A percentile compares a stretch with the other conserved stretches of the same genome.
Evolutionary conservation across 2,329 filamentous ascomycete species (phyloP).

Genomic region (Basipetospora sp.): DNA sequence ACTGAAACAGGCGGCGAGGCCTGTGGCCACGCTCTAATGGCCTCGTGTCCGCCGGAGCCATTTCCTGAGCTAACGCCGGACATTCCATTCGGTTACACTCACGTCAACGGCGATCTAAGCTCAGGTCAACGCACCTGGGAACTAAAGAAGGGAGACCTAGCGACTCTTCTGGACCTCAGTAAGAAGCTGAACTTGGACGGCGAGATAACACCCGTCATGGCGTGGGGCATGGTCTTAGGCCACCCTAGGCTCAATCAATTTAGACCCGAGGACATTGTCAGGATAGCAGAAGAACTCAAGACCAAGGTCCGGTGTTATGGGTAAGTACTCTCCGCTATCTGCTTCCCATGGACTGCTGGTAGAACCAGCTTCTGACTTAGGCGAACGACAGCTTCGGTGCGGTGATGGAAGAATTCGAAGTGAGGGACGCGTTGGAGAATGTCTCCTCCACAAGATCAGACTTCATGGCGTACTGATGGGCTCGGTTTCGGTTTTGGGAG

Average conservation of each 20-base stretch:
- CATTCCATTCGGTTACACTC: constrained; percentile 36
- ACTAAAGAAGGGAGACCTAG: constrained; percentile 58
- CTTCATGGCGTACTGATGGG: neutral
- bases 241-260: constrained; percentile 57
- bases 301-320: constrained; percentile 85
- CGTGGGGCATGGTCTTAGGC: constrained; percentile 66
- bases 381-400: constrained; percentile 38
- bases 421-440: constrained; percentile 61
- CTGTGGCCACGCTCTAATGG: constrained; percentile 88
- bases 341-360: no score
- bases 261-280: constrained; percentile 51
- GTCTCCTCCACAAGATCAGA: constrained; percentile 34
- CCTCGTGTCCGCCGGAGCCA: constrained; percentile 64
- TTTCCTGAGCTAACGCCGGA: constrained; percentile 34
- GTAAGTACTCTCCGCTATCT: constrained; percentile 36
- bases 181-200: constrained; percentile 69
- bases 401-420: constrained; percentile 53
- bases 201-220: constrained; percentile 91
- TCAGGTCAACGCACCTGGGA: constrained; percentile 58
- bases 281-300: constrained; percentile 57
- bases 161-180: constrained; percentile 73
- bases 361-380: constrained; percentile 6
- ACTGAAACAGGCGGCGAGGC: constrained; percentile 48
- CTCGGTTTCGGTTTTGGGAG: no score
- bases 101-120: constrained; percentile 19